Conservation (phyloP, 345 rosid genomes). For the Mallotus nudiflorus region DNA sequence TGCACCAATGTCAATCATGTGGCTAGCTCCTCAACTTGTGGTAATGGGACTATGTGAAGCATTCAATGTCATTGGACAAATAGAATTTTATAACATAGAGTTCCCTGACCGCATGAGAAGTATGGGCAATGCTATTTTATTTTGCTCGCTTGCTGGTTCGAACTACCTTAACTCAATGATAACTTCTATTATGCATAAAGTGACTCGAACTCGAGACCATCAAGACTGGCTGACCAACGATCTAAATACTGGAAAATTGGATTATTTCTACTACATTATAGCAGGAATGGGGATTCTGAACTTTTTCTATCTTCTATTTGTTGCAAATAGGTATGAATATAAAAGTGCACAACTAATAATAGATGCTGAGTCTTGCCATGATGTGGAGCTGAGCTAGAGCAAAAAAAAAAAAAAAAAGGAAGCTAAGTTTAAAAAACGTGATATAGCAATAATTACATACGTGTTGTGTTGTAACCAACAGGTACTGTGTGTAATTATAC, state of each 20-base stretch:
- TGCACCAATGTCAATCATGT: conserved; percentile 35
- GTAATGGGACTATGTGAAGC: conserved; percentile 37
- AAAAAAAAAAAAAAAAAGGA: not conserved
- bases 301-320: conserved; percentile 23
- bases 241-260: conserved; percentile 38
- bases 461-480: too few relatives aligned
- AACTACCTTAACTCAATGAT: conserved; percentile 24
- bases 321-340: conserved; percentile 31
- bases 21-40: conserved; percentile 42
- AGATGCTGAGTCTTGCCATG: conserved; percentile 2
- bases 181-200: conserved; percentile 15
- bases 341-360: conserved; percentile 9
- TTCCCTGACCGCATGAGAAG: conserved; percentile 51
- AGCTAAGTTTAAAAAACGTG: not conserved
- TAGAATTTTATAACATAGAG: conserved; percentile 44
- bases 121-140: conserved; percentile 28
- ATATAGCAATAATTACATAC: not conserved
- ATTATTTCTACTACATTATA: conserved; percentile 35
- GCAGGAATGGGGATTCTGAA: conserved; percentile 35
- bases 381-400: conserved; percentile 15
- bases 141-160: conserved; percentile 18
- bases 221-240: conserved; percentile 33
- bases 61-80: conserved; percentile 30
- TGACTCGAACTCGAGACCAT: conserved; percentile 10
- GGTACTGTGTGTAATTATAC: too few relatives aligned